Evolutionary conservation across 495 filamentous ascomycete species (phyloP), one percentile per base, ranked within the genome.

Genomic region (Neurospora sp.): DNA sequence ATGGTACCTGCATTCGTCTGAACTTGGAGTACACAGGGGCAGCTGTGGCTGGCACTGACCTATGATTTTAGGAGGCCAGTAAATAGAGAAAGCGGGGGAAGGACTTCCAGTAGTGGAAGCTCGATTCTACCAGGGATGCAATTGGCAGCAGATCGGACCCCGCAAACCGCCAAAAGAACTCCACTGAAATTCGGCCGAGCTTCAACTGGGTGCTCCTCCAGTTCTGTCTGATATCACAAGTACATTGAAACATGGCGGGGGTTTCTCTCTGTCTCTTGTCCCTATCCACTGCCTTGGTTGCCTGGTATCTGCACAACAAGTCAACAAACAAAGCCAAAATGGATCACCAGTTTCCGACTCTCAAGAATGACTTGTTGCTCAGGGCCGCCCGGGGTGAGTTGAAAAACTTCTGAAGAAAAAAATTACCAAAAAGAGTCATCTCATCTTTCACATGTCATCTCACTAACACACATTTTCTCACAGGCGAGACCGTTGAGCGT

Each of bases 331-430:
- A 2, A 7, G 1, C 31, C 38, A 69, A 73, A 8, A 92, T 92
- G 90, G 81, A 84, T 70, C 81, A 86, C 75, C 80, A 88, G 77
- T 97, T 97, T 74, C 88, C 88, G 72, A 91, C 93, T 44, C 83
- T 98, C 76, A 88, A 93, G 82, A 99, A 98, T 80, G 96, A 98
- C 78, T 83, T 97, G 72, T 85, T 99, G 75, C 81, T 99, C 73
- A 87, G 96, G 81, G 91, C 94, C 70, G 95, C 94, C 71, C 89
- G 91, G 86, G 94, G 94, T 97, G 84, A 79, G 82, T 27, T 77
- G 71, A 41, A 45, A 45, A 59, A 72, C 40, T 39, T 61, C 68
- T 53, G 41, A 27, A 1, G 27, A 41, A 6, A 1, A 35, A 41
- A 6, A 27, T 27, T 27, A 27, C 22, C 22, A 27, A 27, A 27